These are phyloP conservation scores for Lipomyces starkeyi DNA, from an alignment of 805 yeast genomes.

Conservation along the genomic window DNA sequence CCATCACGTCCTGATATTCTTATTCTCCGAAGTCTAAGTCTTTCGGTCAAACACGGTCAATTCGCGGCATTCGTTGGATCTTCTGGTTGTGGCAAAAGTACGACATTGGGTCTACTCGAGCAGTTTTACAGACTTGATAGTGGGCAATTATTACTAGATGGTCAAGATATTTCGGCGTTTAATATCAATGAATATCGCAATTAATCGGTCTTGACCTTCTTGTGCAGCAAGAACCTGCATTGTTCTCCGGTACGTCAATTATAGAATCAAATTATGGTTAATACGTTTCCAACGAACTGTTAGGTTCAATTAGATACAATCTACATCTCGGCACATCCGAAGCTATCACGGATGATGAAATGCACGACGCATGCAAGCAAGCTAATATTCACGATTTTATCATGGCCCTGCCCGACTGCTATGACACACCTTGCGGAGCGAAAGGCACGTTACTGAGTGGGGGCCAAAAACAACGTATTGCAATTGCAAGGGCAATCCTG, in stretches of 20 bases:
- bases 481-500: conserved; percentile 66
- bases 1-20: conserved; percentile 43
- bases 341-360: conserved; percentile 48
- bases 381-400: too few species aligned
- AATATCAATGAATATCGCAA: conserved; percentile 58
- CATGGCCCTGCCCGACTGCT: conserved; percentile 60
- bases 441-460: conserved; percentile 65
- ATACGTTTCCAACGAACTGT: too few species aligned
- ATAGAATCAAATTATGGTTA: too few species aligned
- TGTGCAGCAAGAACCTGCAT: conserved; percentile 60
- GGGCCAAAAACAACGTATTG: conserved; percentile 68
- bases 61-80: conserved; percentile 91
- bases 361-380: conserved; percentile 52
- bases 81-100: conserved; percentile 60
- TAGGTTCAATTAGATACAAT: conserved; percentile 71
- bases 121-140: conserved; percentile 57
- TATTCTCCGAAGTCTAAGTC: conserved; percentile 40
- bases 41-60: conserved; percentile 68
- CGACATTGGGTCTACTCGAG: conserved; percentile 59
- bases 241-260: conserved; percentile 69
- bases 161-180: conserved; percentile 54
- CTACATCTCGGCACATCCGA: conserved; percentile 52
- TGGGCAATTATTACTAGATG: conserved; percentile 61
- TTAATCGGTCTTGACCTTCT: conserved; percentile 67
- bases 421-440: conserved; percentile 56